A percentile compares a stretch with the other conserved stretches of the same genome.
Evolutionary conservation across 768 basidiomycete species (phyloP).

Genomic region (Suillus sp.): DNA sequence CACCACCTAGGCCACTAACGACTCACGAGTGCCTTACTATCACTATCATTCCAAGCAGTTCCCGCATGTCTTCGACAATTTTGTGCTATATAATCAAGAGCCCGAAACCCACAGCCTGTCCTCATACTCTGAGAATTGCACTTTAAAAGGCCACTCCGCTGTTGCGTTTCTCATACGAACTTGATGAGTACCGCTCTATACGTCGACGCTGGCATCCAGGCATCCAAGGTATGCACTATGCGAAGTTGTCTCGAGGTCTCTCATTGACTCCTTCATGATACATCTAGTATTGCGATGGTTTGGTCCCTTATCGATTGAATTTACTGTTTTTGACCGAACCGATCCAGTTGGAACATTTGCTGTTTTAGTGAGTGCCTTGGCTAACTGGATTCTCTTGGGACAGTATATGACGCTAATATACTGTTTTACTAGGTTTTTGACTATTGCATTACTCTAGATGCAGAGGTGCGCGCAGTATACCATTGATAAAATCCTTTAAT

Average conservation of each 20-base stretch:
- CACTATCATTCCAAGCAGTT: too few relatives aligned
- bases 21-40: too few relatives aligned
- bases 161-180: too few relatives aligned
- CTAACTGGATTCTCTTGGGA: background rate
- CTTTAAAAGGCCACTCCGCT: too few relatives aligned
- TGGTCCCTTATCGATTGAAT: background rate
- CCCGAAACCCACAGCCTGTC: too few relatives aligned
- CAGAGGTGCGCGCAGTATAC: slow-evolving; percentile 19
- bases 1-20: too few relatives aligned
- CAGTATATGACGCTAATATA: background rate
- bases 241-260: background rate
- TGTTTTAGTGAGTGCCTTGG: background rate
- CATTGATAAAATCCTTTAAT: background rate
- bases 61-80: too few relatives aligned
- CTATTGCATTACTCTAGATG: slow-evolving; percentile 27
- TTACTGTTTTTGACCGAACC: background rate
- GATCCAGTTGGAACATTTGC: background rate
- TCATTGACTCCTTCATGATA: background rate
- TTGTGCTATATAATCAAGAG: too few relatives aligned
- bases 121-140: too few relatives aligned
- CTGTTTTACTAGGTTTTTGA: slow-evolving; percentile 16
- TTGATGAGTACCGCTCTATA: background rate
- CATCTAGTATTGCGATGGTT: background rate
- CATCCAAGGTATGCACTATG: background rate
- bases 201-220: background rate